phyloP scores from a whole-genome alignment of 768 basidiomycete genomes.

The Lactarius psammicola region DNA sequence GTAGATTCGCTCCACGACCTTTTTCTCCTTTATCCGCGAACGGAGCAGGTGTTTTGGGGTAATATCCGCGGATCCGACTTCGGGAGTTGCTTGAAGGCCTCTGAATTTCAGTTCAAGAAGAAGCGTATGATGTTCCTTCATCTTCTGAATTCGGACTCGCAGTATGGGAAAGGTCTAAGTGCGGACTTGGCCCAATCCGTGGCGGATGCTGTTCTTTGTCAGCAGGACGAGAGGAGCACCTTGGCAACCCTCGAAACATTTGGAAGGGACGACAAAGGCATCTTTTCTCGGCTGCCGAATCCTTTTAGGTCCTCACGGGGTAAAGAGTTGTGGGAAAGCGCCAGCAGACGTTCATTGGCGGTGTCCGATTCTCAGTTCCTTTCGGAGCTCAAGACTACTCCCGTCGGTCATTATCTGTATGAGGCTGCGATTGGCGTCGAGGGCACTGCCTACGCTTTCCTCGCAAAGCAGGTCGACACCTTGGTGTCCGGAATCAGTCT shows the following conservation, averaged over 20 bases:
- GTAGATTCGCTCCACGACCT: constrained; percentile 7
- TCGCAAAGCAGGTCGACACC: not conserved
- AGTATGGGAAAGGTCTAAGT: not conserved
- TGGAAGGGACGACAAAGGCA: not conserved
- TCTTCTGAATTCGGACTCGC: not conserved
- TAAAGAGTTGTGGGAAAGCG: not conserved
- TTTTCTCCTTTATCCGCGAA: not conserved
- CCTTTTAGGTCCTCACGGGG: not conserved
- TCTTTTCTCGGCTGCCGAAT: not conserved
- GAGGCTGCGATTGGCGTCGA: not conserved
- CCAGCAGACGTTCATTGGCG: not conserved
- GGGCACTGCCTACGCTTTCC: not conserved
- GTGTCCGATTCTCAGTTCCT: constrained; percentile 13
- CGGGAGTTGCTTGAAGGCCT: not conserved
- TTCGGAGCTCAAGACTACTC: not conserved
- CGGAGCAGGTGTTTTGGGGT: not conserved
- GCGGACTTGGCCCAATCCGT: not conserved
- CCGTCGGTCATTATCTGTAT: not conserved
- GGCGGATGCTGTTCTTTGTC: not conserved
- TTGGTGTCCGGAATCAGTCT: not conserved
- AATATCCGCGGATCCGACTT: not conserved
- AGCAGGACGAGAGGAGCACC: not conserved
- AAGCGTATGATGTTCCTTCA: not conserved
- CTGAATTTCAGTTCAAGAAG: constrained; percentile 14
- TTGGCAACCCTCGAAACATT: not conserved